phyloP scores from a whole-genome alignment of 2,329 filamentous ascomycete genomes.

The Arthroderma sp. region DNA sequence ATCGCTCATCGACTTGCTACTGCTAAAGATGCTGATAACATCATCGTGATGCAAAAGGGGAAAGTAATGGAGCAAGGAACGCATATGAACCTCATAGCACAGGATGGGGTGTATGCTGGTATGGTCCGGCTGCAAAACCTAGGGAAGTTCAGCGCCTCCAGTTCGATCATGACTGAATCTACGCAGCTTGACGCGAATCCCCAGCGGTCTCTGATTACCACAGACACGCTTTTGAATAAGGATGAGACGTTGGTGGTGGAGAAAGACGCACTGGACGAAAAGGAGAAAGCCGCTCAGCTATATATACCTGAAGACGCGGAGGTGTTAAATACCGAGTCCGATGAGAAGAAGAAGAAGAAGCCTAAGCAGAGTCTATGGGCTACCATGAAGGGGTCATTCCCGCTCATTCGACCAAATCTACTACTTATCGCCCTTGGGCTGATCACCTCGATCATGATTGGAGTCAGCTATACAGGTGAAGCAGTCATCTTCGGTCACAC shows the following conservation, averaged over 20 bases:
- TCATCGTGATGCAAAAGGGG: slow-evolving; percentile 27
- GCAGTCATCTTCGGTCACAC: slow-evolving; percentile 46
- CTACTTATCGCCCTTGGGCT: slow-evolving; percentile 35
- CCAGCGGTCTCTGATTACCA: neutral
- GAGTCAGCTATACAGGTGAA: slow-evolving; percentile 42
- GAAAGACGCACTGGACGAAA: neutral
- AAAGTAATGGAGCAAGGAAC: slow-evolving; percentile 25
- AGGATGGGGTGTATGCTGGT: slow-evolving; percentile 36
- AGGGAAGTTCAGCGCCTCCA: slow-evolving; percentile 12
- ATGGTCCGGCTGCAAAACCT: slow-evolving; percentile 39
- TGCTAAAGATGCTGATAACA: slow-evolving; percentile 28
- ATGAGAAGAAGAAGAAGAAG: neutral
- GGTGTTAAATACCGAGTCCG: neutral
- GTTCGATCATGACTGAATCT: slow-evolving; percentile 7
- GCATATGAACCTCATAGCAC: slow-evolving; percentile 23
- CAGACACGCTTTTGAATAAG: slow-evolving; percentile 4
- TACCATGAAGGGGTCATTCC: slow-evolving; percentile 24
- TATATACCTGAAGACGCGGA: neutral
- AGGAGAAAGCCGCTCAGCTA: neutral
- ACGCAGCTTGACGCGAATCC: neutral
- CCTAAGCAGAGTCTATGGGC: slow-evolving; percentile 15
- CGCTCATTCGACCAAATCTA: slow-evolving; percentile 32
- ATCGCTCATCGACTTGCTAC: slow-evolving; percentile 30
- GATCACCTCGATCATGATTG: slow-evolving; percentile 39
- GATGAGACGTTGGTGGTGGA: neutral